Evolutionary conservation across 805 yeast species (phyloP), one percentile per base, ranked within the genome.

Genomic region (Wickerhamomyces ciferrii): DNA sequence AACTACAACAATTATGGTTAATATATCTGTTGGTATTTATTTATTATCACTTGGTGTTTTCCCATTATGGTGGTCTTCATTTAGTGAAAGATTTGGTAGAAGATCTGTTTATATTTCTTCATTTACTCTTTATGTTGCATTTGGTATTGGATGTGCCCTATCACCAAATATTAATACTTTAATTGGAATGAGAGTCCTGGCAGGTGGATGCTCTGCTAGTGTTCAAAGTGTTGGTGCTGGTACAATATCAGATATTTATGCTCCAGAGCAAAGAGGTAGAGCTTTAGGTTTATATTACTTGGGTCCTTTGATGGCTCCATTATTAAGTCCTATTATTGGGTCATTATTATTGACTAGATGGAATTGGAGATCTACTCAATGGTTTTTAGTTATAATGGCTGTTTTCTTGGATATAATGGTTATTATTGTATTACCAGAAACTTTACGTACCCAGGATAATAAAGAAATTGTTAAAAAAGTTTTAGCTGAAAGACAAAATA

Each of bases 201-300:
- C 84, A 39, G 96, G 96, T 45, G 96, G 89, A 0, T 78, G 84
- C 49, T 84, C 91, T 1, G 94, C 94, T 1, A 79, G 89, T 38
- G 96, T 89, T 0, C 96, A 89, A 61, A 78, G 91, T 18, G 88
- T 88, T 19, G 96, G 96, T 4, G 96, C 96, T 0, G 96, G 96
- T 4, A 86, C 96, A 1, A 79, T 88, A 24, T 76, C 87, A 19
- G 96, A 89, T 58, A 60, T 89, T 32, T 89, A 70, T 59, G 67
- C 74, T 4, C 81, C 83, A 8, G 76, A 79, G 31, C 78, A 83
- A 53, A 72, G 96, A 57, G 96, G 96, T 2, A 63, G 74, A 6
- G 91, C 91, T 3, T 76, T 88, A 80, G 95, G 96, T 0, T 69
- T 79, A 42, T 88, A 78, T 55, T 89, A 88, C 59, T 67, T 89